Conservation (phyloP, 1,139 yeast genomes). For the Geotrichum restrictum region DNA sequence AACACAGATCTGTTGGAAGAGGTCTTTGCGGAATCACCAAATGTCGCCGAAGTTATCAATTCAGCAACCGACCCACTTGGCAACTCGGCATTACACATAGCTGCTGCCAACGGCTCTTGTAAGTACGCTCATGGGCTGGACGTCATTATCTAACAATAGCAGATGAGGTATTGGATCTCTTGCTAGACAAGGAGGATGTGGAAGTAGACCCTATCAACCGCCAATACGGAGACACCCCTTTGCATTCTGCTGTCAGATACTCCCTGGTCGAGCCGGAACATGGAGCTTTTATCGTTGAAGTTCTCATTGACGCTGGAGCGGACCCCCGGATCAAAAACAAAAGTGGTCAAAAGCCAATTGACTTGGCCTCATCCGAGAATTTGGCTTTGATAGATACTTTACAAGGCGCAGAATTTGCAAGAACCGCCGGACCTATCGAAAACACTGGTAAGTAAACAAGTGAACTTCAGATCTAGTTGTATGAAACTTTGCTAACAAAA, state of each 20-base stretch:
- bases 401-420: conserved; percentile 79
- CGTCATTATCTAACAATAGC: not conserved
- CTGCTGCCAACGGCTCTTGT: conserved; percentile 77
- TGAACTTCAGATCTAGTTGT: conserved; percentile 22
- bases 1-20: conserved; percentile 69
- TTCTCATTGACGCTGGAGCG: conserved; percentile 86
- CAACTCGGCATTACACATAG: conserved; percentile 79
- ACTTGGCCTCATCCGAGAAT: conserved; percentile 54
- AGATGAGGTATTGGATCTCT: conserved; percentile 68
- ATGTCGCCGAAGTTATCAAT: conserved; percentile 63
- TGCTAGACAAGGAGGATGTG: conserved; percentile 85
- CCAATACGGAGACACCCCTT: conserved; percentile 77
- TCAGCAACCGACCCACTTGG: conserved; percentile 70
- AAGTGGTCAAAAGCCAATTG: conserved; percentile 68
- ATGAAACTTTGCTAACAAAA: too few relatives aligned
- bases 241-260: conserved; percentile 79
- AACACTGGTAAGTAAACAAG: conserved; percentile 22
- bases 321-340: conserved; percentile 64
- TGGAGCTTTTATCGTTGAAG: conserved; percentile 72
- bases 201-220: conserved; percentile 79
- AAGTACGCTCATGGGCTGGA: conserved; percentile 12
- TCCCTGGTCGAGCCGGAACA: conserved; percentile 77
- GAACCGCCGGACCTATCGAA: conserved; percentile 34
- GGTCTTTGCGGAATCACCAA: conserved; percentile 48
- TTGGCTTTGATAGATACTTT: conserved; percentile 57